Evolutionary conservation across 2,329 filamentous ascomycete genomes (phyloP), one percentile per base, ranked within the genome.

Genomic region (Macrophomina phaseolina): DNA sequence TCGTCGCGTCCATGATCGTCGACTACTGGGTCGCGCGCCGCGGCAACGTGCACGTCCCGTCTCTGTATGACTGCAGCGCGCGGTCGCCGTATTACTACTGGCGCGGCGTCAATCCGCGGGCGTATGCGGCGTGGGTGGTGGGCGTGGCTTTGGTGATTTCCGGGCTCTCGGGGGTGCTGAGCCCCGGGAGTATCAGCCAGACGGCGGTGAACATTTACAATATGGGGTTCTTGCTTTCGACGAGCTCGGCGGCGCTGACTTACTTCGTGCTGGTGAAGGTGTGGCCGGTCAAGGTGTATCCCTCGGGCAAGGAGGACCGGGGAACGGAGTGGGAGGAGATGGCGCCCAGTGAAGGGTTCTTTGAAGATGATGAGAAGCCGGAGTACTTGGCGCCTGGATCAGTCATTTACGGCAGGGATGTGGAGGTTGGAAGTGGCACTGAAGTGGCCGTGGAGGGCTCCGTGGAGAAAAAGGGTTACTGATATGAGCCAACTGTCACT

Each of bases 11-110:
- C 51, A 75, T 76, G 73, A 73, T 79, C 7, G 71, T 77, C 8
- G 78, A 80, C 67, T 80, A 79, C 71, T 77, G 71, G 69, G 23
- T 76, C 61, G 56, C 72, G 11, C 71, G 76, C 9, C 64, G 68
- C n/a, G 72, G 74, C 7, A 58, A 58, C 53, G 53, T 58, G 36
- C 53, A 58, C 16, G 53, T 58, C 34, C 53, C 53, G 8, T 58
- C 53, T 7, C 34, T 40, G n/a, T 58, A 58, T n/a, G 34, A n/a
- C 34, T 64, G 69, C 3, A 67, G 71, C n/a, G 2, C 64, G 3
- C 63, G 48, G 2, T 68, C 67, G 11, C 67, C 69, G 18, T 58
- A 58, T 3, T 58, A 58, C 53, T 42, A 42, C 34, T 40, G 34
- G 53, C 32, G n/a, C 34, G 53, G 53, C 8, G 6, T 28, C 34